Base-by-base conservation (phyloP, 225 moss, liverwort and hornwort genomes). In the Physcomitrellopsis africana region DNA sequence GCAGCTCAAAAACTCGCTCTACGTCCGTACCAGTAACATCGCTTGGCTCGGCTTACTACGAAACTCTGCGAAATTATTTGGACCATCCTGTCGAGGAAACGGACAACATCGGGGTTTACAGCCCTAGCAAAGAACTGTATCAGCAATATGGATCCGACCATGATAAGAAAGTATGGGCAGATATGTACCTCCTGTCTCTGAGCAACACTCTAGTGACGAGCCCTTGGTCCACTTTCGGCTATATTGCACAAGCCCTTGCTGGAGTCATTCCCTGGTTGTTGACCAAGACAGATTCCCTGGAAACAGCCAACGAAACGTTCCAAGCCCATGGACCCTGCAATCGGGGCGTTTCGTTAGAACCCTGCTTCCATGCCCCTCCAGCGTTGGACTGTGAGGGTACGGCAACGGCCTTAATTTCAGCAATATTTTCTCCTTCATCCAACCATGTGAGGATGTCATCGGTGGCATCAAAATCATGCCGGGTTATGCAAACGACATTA, bases 201-300 rank as follows among this genome's bases (percentile, higher is more conserved):
- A 93, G 96, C 70, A 87, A 92, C 24, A 75, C 67, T 26, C 67
- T 96, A 24, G 87, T 96, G 17, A 93, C 92, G 18, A 96, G 96
- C 63, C 86, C 93, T 7, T 85, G 83, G 83, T 96, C 96, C 56
- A 96, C 96, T 5, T 96, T 96, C 47, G 96, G 96, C 2, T 96
- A 96, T 26, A 52, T 86, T 10, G 90, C 96, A 4, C 96, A 96
- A 69, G 92, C 85, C 9, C 81, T 96, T 51, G 87, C 89, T 24
- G 96, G 92, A n/a, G 56, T 86, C 42, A 70, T 69, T 46, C 89
- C 96, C 18, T 92, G 86, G 86, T 83, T 96, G n/a, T 53, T 96
- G 9, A 89, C 83, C 3, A 89, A 80, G 67, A 68, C 77, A 14
- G 47, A 11, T 1, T 74, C 77, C 0, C n/a, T 65, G 12, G 77